Conservation (phyloP, 768 basidiomycete species). For the Lactarius hatsudake region DNA sequence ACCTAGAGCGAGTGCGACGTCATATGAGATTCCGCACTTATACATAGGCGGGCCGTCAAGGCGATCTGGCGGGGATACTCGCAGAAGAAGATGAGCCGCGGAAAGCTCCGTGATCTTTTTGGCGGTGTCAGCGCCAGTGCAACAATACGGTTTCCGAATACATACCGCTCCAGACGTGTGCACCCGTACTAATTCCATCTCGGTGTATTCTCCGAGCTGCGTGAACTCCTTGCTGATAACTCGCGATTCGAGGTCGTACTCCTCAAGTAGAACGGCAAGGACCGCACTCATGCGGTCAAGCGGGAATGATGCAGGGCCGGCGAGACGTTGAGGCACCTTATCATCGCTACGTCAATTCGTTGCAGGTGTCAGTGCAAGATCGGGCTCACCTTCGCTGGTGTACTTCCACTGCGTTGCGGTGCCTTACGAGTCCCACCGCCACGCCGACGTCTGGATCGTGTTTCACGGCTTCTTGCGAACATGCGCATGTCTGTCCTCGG, state of each 20-base stretch:
- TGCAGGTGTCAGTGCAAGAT: background rate
- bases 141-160: constrained; percentile 12
- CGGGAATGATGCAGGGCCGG: constrained; percentile 76
- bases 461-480: constrained; percentile 74
- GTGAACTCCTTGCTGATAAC: constrained; percentile 46
- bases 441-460: constrained; percentile 50
- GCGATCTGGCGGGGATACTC: constrained; percentile 57
- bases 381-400: constrained; percentile 31
- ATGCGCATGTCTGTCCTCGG: constrained; percentile 74
- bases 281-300: constrained; percentile 80
- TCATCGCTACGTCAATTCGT: background rate
- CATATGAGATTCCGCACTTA: constrained; percentile 69
- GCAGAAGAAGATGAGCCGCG: constrained; percentile 61
- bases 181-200: constrained; percentile 66
- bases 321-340: constrained; percentile 71
- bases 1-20: constrained; percentile 52
- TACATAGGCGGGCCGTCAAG: constrained; percentile 70
- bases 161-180: constrained; percentile 59
- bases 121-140: background rate
- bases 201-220: constrained; percentile 68
- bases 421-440: constrained; percentile 35
- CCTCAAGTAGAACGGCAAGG: constrained; percentile 72
- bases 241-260: constrained; percentile 56
- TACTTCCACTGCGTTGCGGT: constrained; percentile 26
- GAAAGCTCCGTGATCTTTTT: constrained; percentile 64